Conservation (phyloP, 2,329 filamentous ascomycete genomes). For the Scedosporium apiospermum region DNA sequence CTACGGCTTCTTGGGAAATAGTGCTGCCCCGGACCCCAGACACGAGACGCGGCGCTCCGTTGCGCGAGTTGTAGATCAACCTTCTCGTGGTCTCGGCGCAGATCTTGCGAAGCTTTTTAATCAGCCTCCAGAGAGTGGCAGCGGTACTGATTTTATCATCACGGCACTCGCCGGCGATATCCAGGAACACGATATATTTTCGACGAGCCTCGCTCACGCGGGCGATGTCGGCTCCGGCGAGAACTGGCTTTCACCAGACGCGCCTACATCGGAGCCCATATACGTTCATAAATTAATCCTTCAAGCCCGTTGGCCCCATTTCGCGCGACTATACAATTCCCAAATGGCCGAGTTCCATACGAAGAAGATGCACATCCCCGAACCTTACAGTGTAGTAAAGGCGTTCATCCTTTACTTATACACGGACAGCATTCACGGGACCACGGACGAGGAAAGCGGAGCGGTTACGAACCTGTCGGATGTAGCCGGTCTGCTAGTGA, state of each 20-base stretch:
- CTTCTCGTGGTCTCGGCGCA: slow-evolving; percentile 63
- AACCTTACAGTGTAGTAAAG: slow-evolving; percentile 87
- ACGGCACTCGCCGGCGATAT: slow-evolving; percentile 77
- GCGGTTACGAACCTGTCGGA: slow-evolving; percentile 73
- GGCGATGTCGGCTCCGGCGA: slow-evolving; percentile 32
- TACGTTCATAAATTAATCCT: slow-evolving; percentile 93
- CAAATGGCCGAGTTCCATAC: slow-evolving; percentile 98
- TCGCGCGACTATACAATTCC: slow-evolving; percentile 79
- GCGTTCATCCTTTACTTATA: slow-evolving; percentile 96
- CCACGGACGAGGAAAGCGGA: slow-evolving; percentile 44
- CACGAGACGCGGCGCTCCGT: slow-evolving; percentile 38
- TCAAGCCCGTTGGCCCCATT: slow-evolving; percentile 93
- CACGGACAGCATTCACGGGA: slow-evolving; percentile 73
- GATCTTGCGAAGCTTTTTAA: slow-evolving; percentile 87
- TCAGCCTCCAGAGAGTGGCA: slow-evolving; percentile 70
- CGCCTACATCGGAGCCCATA: slow-evolving; percentile 69
- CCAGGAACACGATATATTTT: slow-evolving; percentile 55
- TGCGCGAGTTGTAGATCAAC: slow-evolving; percentile 37
- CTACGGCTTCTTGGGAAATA: slow-evolving; percentile 83
- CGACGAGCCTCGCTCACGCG: slow-evolving; percentile 37
- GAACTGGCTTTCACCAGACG: slow-evolving; percentile 51
- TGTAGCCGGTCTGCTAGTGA: slow-evolving; percentile 87
- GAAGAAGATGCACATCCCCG: slow-evolving; percentile 94
- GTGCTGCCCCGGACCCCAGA: slow-evolving; percentile 47
- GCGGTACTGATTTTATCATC: slow-evolving; percentile 82